Conservation (phyloP, 352 stramenopile genomes). For the Thalassiosira mediterranea region DNA sequence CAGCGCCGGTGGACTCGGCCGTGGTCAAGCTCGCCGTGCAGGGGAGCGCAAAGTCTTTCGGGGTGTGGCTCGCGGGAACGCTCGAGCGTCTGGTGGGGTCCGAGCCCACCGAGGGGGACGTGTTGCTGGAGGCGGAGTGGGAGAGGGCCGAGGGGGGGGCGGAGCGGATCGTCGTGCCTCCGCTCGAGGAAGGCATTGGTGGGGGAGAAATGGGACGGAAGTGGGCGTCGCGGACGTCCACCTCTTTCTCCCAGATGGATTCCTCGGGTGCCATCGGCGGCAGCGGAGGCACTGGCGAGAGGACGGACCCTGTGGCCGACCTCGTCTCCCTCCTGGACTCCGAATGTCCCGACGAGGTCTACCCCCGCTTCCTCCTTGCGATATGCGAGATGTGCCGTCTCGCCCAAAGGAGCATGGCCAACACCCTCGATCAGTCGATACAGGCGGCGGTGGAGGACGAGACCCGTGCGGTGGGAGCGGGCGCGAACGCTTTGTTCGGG, state of each 20-base stretch:
- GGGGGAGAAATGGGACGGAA: conserved; percentile 5
- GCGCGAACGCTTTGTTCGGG: conserved; percentile 50
- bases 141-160: conserved; percentile 7
- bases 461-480: conserved; percentile 38
- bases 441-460: conserved; percentile 48
- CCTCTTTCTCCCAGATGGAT: conserved; percentile 14
- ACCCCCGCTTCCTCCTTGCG: conserved; percentile 62
- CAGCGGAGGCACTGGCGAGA: not conserved
- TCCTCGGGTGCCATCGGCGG: not conserved
- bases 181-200: conserved; percentile 22
- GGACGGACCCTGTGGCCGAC: conserved; percentile 7
- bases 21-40: conserved; percentile 72
- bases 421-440: conserved; percentile 79
- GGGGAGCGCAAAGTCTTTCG: conserved; percentile 64
- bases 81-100: conserved; percentile 74
- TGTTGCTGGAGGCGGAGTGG: conserved; percentile 28
- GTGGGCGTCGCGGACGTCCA: not conserved
- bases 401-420: conserved; percentile 64
- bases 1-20: conserved; percentile 45
- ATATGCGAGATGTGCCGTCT: conserved; percentile 78
- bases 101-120: conserved; percentile 48
- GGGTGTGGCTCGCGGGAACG: conserved; percentile 65
- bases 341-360: conserved; percentile 35
- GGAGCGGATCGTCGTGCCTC: conserved; percentile 28
- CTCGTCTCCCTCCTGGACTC: conserved; percentile 47